Conservation (phyloP, 306 rosid genomes). For the Inga leiocalycina region DNA sequence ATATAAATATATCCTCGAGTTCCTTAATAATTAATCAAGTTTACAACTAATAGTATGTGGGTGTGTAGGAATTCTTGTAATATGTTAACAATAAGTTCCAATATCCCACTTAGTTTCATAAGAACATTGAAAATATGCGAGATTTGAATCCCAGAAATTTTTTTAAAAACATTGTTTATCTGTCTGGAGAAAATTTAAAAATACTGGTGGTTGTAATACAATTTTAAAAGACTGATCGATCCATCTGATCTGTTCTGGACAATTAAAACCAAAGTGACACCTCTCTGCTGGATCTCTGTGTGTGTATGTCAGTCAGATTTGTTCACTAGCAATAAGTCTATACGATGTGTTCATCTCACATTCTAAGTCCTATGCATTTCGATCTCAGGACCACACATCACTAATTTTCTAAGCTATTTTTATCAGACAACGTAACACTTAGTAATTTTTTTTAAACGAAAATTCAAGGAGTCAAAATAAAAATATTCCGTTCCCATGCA, state of each 20-base stretch:
- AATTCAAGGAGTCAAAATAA: not conserved
- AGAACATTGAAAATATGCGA: not conserved
- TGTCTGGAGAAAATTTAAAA: not conserved
- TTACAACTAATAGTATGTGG: not conserved
- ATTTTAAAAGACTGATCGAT: not conserved
- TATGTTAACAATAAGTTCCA: not conserved
- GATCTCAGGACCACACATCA: conserved; percentile 47
- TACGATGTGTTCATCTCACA: conserved; percentile 42
- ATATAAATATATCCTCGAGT: not conserved
- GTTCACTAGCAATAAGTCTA: conserved; percentile 46
- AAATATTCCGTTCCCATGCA: not conserved
- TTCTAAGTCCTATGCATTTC: conserved; percentile 34
- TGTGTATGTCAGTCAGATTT: conserved; percentile 58
- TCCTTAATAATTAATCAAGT: not conserved
- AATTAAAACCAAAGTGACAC: conserved; percentile 34
- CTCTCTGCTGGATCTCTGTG: conserved; percentile 48
- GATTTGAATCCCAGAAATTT: not conserved
- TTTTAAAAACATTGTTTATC: not conserved
- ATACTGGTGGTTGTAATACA: not conserved
- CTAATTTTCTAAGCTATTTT: conserved; percentile 39
- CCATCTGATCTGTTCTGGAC: conserved; percentile 1
- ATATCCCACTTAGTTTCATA: not conserved
- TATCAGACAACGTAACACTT: not conserved
- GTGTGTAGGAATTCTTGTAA: not conserved
- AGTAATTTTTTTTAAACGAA: not conserved